Conservation (phyloP, 768 basidiomycete species). For the Boletus tomentosulus region DNA sequence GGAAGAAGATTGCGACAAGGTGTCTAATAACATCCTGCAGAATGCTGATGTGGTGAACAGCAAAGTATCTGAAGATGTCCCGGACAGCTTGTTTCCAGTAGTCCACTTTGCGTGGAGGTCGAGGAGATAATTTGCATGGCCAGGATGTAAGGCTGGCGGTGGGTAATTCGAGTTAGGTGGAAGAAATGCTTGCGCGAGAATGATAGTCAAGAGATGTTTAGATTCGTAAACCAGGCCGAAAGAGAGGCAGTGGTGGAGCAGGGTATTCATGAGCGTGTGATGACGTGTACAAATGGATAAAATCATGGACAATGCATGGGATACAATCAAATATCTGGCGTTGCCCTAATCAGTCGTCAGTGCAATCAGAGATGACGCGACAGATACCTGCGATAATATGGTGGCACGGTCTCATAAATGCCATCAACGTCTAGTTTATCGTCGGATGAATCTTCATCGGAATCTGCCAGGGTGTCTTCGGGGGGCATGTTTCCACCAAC, state of each 20-base stretch:
- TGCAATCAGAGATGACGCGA: slow-evolving; percentile 6
- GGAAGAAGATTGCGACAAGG: slow-evolving; percentile 20
- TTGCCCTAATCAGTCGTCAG: slow-evolving; percentile 2
- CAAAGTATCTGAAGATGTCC: not conserved
- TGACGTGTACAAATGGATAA: slow-evolving; percentile 43
- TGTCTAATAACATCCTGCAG: slow-evolving; percentile 17
- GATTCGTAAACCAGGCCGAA: slow-evolving; percentile 43
- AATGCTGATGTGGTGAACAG: slow-evolving; percentile 28
- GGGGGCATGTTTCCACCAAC: slow-evolving; percentile 45
- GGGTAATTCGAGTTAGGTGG: slow-evolving; percentile 19
- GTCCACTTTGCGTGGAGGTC: slow-evolving; percentile 43
- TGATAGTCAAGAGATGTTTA: slow-evolving; percentile 35
- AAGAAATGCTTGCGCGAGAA: slow-evolving; percentile 39
- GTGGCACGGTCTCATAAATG: slow-evolving; percentile 51
- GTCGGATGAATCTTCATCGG: slow-evolving; percentile 22
- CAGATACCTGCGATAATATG: slow-evolving; percentile 47
- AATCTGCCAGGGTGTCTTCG: slow-evolving; percentile 4
- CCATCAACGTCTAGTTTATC: slow-evolving; percentile 29
- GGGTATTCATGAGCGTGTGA: slow-evolving; percentile 43
- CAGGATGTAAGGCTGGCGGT: slow-evolving; percentile 39
- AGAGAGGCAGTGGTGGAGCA: slow-evolving; percentile 50
- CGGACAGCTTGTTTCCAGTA: slow-evolving; percentile 6
- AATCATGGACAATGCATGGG: slow-evolving; percentile 50
- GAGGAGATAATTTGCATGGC: slow-evolving; percentile 44
- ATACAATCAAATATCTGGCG: slow-evolving; percentile 43